phyloP scores from a whole-genome alignment of 225 moss, liverwort and hornwort species.

The Polytrichum formosum region DNA sequence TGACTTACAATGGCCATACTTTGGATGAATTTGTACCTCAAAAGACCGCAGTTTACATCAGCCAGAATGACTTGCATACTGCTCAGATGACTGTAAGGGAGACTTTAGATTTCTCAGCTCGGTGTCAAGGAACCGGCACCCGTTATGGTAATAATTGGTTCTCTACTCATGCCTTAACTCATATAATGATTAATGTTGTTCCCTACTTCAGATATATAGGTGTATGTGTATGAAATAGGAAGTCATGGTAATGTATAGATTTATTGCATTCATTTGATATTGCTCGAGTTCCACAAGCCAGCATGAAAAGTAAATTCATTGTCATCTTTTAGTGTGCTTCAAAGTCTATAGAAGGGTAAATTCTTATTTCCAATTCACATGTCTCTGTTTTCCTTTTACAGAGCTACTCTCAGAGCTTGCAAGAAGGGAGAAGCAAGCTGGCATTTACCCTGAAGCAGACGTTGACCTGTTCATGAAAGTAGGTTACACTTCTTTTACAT shows the following conservation, averaged over 20 bases:
- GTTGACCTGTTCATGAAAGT: constrained; percentile 68
- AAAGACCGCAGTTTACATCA: constrained; percentile 67
- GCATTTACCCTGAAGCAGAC: constrained; percentile 59
- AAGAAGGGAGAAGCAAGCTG: constrained; percentile 52
- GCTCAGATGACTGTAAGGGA: constrained; percentile 75
- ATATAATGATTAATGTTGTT: too few relatives aligned
- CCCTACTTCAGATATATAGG: too few relatives aligned
- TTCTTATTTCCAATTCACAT: too few relatives aligned
- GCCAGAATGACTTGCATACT: constrained; percentile 62
- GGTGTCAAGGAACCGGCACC: constrained; percentile 73
- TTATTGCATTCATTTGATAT: too few relatives aligned
- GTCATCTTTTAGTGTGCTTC: too few relatives aligned
- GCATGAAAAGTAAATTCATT: too few relatives aligned
- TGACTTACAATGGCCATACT: constrained; percentile 70
- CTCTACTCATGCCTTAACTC: too few relatives aligned
- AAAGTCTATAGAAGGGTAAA: too few relatives aligned
- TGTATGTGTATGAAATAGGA: too few relatives aligned
- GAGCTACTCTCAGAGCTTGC: constrained; percentile 63
- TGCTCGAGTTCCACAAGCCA: too few relatives aligned
- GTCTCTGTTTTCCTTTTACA: constrained; percentile 5
- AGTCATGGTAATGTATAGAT: too few relatives aligned
- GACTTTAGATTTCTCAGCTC: constrained; percentile 73
- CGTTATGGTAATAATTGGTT: constrained; percentile 40
- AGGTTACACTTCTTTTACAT: neutral
- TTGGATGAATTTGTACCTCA: constrained; percentile 67